phyloP scores from a whole-genome alignment of 2,329 filamentous ascomycete species.

The Fusarium chlamydosporum region DNA sequence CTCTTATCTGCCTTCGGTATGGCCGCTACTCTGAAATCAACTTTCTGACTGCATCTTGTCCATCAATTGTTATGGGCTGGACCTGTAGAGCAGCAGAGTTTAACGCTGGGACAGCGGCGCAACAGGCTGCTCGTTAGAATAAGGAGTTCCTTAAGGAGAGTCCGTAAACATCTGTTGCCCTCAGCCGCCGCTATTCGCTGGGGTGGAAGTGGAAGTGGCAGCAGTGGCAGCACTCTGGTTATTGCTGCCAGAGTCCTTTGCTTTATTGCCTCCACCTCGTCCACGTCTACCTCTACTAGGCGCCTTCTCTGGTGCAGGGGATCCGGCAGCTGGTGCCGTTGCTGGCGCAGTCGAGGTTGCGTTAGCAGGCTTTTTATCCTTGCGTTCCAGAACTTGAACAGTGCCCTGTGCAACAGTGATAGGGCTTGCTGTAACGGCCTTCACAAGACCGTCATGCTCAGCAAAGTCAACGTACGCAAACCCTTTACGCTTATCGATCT shows the following conservation, averaged over 20 bases:
- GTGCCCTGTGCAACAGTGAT: slow-evolving; percentile 86
- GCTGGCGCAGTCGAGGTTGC: slow-evolving; percentile 33
- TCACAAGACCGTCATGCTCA: slow-evolving; percentile 77
- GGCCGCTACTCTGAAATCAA: slow-evolving; percentile 6
- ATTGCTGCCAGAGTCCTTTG: slow-evolving; percentile 41
- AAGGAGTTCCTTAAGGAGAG: slow-evolving; percentile 36
- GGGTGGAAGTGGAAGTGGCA: slow-evolving; percentile 6
- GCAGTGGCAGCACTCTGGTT: slow-evolving; percentile 22
- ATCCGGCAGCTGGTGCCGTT: slow-evolving; percentile 33
- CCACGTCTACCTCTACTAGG: slow-evolving; percentile 54
- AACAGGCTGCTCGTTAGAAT: slow-evolving; percentile 28
- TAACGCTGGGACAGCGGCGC: slow-evolving; percentile 20
- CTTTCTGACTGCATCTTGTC: slow-evolving; percentile 17
- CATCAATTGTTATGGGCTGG: slow-evolving; percentile 26
- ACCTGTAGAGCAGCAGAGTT: slow-evolving; percentile 19
- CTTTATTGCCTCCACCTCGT: slow-evolving; percentile 52
- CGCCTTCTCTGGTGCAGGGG: slow-evolving; percentile 50
- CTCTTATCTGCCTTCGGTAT: slow-evolving; percentile 20
- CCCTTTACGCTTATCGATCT: slow-evolving; percentile 94
- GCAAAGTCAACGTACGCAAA: slow-evolving; percentile 94
- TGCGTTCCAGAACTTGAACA: slow-evolving; percentile 88
- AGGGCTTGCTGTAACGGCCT: slow-evolving; percentile 85
- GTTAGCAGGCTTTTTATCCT: slow-evolving; percentile 67
- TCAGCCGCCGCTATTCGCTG: slow-evolving; percentile 44
- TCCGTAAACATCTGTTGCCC: slow-evolving; percentile 3